Percentiles rank a stretch among this genome's conserved stretches.
Conservation (phyloP, 1,284 basidiomycete genomes). For the Melanopsichium pennsylvanicum region DNA sequence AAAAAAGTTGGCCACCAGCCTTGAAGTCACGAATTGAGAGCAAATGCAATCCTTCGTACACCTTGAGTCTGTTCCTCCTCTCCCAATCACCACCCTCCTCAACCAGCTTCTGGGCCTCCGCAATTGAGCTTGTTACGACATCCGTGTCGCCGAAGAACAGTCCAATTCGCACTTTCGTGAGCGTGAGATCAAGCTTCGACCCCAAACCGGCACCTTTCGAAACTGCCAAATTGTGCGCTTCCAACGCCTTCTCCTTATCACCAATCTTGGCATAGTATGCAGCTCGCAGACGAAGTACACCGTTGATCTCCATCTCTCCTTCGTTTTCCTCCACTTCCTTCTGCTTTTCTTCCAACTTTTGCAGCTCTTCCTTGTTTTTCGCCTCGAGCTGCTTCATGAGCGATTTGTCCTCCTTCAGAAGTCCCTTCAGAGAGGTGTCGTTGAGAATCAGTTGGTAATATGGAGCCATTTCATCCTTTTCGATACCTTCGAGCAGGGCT, state of each 20-base stretch:
- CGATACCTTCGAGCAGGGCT: constrained; percentile 78
- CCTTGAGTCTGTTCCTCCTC: constrained; percentile 91
- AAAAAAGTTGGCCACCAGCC: constrained; percentile 73
- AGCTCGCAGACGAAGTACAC: constrained; percentile 83
- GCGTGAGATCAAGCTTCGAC: constrained; percentile 88
- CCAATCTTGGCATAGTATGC: constrained; percentile 88
- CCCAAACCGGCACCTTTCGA: constrained; percentile 93
- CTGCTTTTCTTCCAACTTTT: constrained; percentile 79
- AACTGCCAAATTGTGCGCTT: constrained; percentile 83
- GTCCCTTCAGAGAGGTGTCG: constrained; percentile 63
- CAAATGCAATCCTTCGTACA: constrained; percentile 87
- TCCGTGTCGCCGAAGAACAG: constrained; percentile 87
- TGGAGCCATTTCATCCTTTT: constrained; percentile 73
- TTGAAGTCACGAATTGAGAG: constrained; percentile 80
- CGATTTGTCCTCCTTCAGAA: constrained; percentile 69
- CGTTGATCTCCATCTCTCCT: constrained; percentile 91
- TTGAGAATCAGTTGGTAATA: constrained; percentile 57
- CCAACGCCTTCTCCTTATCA: constrained; percentile 75
- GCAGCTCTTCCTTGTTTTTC: constrained; percentile 79
- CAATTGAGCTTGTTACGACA: constrained; percentile 77
- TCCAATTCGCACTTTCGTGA: constrained; percentile 87
- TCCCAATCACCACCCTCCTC: constrained; percentile 99
- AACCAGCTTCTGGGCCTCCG: constrained; percentile 83
- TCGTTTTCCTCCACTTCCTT: constrained; percentile 87
- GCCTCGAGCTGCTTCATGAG: constrained; percentile 77